Evolutionary conservation across 768 basidiomycete species (phyloP).

Genomic region (Rhodosporidiobolus odoratus): DNA sequence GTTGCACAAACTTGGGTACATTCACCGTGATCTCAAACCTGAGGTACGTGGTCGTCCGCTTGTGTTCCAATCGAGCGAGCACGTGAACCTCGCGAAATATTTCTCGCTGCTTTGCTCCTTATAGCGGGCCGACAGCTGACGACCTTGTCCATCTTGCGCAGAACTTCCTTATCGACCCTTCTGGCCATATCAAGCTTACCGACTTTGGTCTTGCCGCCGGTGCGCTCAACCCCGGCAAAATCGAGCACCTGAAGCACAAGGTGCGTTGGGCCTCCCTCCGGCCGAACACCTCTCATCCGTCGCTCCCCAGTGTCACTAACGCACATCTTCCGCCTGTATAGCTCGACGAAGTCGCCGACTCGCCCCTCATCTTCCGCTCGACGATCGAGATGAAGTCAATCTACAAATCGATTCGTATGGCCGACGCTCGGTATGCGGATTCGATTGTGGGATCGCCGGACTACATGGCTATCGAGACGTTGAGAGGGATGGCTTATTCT

Average conservation of each 20-base stretch:
- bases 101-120: background rate
- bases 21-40: slow-evolving; percentile 95
- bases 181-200: slow-evolving; percentile 93
- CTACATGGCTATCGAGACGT: slow-evolving; percentile 80
- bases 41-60: slow-evolving; percentile 58
- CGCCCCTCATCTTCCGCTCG: slow-evolving; percentile 77
- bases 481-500: slow-evolving; percentile 88
- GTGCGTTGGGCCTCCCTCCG: slow-evolving; percentile 48
- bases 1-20: slow-evolving; percentile 93
- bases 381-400: slow-evolving; percentile 91
- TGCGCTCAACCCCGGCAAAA: slow-evolving; percentile 84
- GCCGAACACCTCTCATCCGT: background rate
- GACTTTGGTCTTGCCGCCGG: slow-evolving; percentile 98
- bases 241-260: slow-evolving; percentile 90
- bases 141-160: too few species aligned
- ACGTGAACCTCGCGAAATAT: background rate
- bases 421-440: slow-evolving; percentile 89
- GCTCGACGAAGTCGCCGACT: slow-evolving; percentile 96
- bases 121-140: slow-evolving; percentile 1
- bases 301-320: background rate
- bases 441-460: slow-evolving; percentile 97
- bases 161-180: slow-evolving; percentile 95
- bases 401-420: slow-evolving; percentile 83
- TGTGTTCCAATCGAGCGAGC: background rate
- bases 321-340: slow-evolving; percentile 43